Base-by-base conservation (phyloP, 2,329 filamentous ascomycete species). In the Xylaria sp. region DNA sequence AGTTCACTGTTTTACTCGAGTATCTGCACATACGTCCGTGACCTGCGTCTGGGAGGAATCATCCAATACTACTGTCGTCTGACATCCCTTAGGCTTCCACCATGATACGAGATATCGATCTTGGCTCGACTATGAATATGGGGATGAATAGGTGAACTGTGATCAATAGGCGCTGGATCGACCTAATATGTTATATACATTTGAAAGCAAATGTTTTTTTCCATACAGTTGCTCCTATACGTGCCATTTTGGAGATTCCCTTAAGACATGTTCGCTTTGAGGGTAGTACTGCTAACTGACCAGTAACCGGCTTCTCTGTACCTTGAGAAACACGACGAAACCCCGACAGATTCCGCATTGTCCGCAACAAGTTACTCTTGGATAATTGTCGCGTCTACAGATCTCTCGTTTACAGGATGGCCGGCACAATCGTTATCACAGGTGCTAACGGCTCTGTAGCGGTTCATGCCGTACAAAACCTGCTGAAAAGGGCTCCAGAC, bases 381-480 rank as follows among this genome's bases (percentile, higher is more conserved):
- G 13, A 20, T 48, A 28, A 8, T 41, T 7, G 7, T 39, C 41
- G 15, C 41, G 32, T 32, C 23, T 36, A 8, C 6, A 15, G 1
- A n/a, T 13, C 52, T 7, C 5, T 36, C 30, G n/a, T 34, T 23
- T 18, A 58, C 18, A n/a, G 15, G 20, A 79, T 79, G 78, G 23
- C 70, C 2, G 78, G 77, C 50, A 79, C 79, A 0, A 73, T 82
- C 34, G 69, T 81, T 28, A 67, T 81, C 41, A 81, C 79, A 0
- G 79, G 77, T 0, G 79, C 79, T 23, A 82, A 82, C 63, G 80
- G 80, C 48, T 82, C 81, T n/a, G 50, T 77, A 34, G 74, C 71
- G 3, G 67, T 72, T 32, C 70, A 69, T 5, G 67, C 72, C 15
- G 70, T 74, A 3, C 58, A 65, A 28, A 65, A 72, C 32, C 68